A percentile compares a stretch with the other conserved stretches of the same genome.
Conservation (phyloP, 805 yeast genomes). For the Barnettozyma wickerhamii region DNA sequence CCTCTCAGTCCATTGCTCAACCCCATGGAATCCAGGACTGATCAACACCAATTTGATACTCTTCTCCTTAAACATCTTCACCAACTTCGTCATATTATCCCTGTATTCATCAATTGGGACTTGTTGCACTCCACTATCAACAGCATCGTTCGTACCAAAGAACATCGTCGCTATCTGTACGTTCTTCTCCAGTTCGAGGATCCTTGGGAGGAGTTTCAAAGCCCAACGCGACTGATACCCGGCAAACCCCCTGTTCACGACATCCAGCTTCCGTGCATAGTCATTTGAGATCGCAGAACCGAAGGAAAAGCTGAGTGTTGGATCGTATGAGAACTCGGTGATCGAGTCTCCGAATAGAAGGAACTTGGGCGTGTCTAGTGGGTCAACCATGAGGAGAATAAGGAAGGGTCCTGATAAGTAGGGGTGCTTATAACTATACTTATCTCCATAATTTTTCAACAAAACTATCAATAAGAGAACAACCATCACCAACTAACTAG, state of each 20-base stretch:
- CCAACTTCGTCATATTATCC: slow-evolving; percentile 43
- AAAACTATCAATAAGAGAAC: no score
- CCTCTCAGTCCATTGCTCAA: slow-evolving; percentile 34
- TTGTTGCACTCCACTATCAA: slow-evolving; percentile 37
- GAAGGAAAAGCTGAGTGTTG: slow-evolving; percentile 36
- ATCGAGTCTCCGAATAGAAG: slow-evolving; percentile 70
- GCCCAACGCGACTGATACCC: slow-evolving; percentile 76
- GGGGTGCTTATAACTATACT: no score
- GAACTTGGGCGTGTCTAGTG: slow-evolving; percentile 35
- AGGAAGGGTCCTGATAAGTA: not conserved
- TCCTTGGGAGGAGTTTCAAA: slow-evolving; percentile 40
- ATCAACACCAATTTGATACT: slow-evolving; percentile 52
- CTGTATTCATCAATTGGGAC: slow-evolving; percentile 49
- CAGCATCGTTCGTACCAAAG: slow-evolving; percentile 80
- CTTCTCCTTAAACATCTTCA: slow-evolving; percentile 34
- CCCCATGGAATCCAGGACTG: slow-evolving; percentile 58
- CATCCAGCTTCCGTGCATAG: slow-evolving; percentile 62
- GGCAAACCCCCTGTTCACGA: slow-evolving; percentile 67
- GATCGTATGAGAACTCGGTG: slow-evolving; percentile 49
- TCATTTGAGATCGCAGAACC: slow-evolving; percentile 45
- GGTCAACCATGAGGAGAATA: not conserved
- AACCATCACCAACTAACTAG: no score
- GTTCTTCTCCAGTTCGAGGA: slow-evolving; percentile 46
- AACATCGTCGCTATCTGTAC: slow-evolving; percentile 51
- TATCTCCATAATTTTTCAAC: no score